Percentiles rank a stretch among this genome's conserved stretches.
Conservation (phyloP, 352 stramenopile genomes). For the Poterioochromonas sp. region DNA sequence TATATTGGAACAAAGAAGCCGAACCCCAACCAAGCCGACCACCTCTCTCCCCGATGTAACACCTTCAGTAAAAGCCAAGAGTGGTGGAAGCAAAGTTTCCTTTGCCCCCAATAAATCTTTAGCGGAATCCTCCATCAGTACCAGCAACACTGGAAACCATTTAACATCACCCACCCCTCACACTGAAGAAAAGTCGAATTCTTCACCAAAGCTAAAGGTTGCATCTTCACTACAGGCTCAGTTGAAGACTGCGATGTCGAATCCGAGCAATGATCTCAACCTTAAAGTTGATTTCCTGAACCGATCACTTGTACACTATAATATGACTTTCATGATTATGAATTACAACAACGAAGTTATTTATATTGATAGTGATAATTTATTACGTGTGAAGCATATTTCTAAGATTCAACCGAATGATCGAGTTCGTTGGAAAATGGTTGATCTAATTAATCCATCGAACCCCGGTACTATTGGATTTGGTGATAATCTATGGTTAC, state of each 20-base stretch:
- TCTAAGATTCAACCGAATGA: background rate
- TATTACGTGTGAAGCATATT: background rate
- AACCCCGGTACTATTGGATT: background rate
- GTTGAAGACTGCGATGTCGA: background rate
- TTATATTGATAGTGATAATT: background rate
- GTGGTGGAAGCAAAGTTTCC: background rate
- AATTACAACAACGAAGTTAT: constrained; percentile 4
- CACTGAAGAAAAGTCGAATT: background rate
- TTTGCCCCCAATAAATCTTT: background rate
- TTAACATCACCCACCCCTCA: background rate
- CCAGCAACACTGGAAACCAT: too few species aligned
- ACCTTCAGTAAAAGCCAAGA: too few species aligned
- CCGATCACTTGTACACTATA: background rate
- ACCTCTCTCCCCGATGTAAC: background rate
- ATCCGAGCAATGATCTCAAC: background rate
- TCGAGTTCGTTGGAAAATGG: background rate
- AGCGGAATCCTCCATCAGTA: too few species aligned
- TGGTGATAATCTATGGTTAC: constrained; percentile 12
- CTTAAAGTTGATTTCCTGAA: background rate
- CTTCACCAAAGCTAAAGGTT: background rate
- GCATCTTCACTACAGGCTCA: background rate
- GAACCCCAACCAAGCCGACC: background rate
- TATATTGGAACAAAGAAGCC: background rate
- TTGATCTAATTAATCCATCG: constrained; percentile 5
- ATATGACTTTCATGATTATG: constrained; percentile 6